These are phyloP conservation scores for Climacium dendroides DNA, from an alignment of 225 moss, liverwort and hornwort species.

Conservation along the genomic window DNA sequence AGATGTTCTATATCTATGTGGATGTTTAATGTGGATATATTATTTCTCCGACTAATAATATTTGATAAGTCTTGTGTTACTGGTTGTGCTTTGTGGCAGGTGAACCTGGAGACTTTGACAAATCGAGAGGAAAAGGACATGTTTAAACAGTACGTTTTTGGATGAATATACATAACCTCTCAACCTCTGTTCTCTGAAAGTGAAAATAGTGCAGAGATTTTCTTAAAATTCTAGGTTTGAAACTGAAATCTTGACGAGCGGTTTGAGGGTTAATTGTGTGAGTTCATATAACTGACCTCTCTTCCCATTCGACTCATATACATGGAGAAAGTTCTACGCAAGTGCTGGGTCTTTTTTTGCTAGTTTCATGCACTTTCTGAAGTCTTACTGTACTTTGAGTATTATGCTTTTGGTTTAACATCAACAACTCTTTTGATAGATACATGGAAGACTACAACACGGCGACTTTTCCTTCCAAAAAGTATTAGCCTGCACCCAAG, in stretches of 20 bases:
- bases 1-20: background rate
- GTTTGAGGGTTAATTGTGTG: background rate
- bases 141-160: constrained; percentile 79
- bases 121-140: constrained; percentile 97
- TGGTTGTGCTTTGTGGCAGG: constrained; percentile 36
- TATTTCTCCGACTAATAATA: background rate
- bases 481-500: constrained; percentile 25
- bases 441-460: constrained; percentile 99
- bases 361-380: background rate
- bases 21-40: background rate
- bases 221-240: background rate
- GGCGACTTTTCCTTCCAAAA: constrained; percentile 93
- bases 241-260: background rate
- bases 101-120: constrained; percentile 75
- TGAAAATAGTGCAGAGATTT: background rate
- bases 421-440: constrained; percentile 17
- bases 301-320: background rate
- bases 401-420: background rate
- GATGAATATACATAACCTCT: background rate
- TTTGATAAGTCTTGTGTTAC: background rate
- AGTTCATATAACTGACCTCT: background rate
- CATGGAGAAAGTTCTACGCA: background rate
- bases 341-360: background rate
- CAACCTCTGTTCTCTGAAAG: background rate
- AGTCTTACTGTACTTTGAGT: background rate